phyloP scores from a whole-genome alignment of 2,329 filamentous ascomycete genomes.

The Decorospora gaudefroyi region DNA sequence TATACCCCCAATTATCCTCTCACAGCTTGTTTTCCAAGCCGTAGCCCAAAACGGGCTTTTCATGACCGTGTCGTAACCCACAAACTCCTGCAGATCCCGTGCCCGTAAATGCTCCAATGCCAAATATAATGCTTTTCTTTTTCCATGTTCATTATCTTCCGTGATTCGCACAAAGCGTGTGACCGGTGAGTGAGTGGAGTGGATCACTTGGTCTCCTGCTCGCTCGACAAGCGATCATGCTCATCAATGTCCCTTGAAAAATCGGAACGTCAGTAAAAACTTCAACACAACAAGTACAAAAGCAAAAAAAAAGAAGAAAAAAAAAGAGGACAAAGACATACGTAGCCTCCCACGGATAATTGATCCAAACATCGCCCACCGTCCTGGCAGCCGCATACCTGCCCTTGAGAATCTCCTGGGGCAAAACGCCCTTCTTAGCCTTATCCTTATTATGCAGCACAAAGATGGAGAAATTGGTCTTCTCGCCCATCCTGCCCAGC shows the following conservation, averaged over 20 bases:
- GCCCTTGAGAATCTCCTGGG: constrained; percentile 73
- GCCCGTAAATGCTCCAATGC: constrained; percentile 7
- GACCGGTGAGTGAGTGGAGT: too few relatives aligned
- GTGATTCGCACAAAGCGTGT: neutral
- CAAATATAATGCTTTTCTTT: constrained; percentile 3
- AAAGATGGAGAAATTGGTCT: constrained; percentile 91
- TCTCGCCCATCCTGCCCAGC: constrained; percentile 68
- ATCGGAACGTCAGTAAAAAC: too few relatives aligned
- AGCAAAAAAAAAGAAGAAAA: neutral
- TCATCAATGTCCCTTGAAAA: constrained; percentile 76
- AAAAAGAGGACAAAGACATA: constrained; percentile 49
- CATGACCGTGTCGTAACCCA: too few relatives aligned
- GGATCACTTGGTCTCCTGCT: constrained; percentile 36
- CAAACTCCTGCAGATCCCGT: constrained; percentile 7
- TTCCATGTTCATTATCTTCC: neutral
- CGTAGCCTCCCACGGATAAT: constrained; percentile 97
- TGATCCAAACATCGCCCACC: constrained; percentile 95
- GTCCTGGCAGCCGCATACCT: constrained; percentile 86
- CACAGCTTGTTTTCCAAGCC: too few relatives aligned
- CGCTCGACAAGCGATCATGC: constrained; percentile 73
- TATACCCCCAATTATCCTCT: too few relatives aligned
- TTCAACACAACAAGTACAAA: neutral
- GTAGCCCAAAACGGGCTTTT: too few relatives aligned
- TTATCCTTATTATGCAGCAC: constrained; percentile 99
- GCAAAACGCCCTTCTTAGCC: constrained; percentile 85